These are phyloP conservation scores for Phytophthora citrophthora DNA, from an alignment of 352 stramenopile species.

Conservation along the genomic window DNA sequence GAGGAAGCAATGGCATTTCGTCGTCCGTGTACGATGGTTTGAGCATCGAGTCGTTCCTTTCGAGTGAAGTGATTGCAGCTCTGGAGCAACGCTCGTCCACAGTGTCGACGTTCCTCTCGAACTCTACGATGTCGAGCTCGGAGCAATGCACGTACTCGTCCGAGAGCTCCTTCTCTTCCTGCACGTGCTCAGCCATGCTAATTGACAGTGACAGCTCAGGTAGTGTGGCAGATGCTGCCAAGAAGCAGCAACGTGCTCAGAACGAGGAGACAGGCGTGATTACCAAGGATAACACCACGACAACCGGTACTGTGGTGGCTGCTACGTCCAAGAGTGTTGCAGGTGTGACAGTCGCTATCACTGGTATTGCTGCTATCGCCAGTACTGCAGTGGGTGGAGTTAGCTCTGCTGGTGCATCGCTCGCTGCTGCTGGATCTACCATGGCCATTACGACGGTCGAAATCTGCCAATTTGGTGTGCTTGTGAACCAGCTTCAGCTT, in stretches of 20 bases:
- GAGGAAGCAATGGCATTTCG: slow-evolving; percentile 60
- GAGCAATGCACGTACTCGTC: slow-evolving; percentile 70
- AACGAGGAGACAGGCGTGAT: slow-evolving; percentile 62
- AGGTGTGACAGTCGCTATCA: slow-evolving; percentile 73
- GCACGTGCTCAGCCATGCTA: slow-evolving; percentile 67
- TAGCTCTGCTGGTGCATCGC: slow-evolving; percentile 49
- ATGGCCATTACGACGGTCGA: slow-evolving; percentile 80
- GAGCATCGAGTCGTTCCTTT: slow-evolving; percentile 63
- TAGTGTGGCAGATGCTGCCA: slow-evolving; percentile 54
- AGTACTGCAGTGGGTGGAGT: slow-evolving; percentile 56
- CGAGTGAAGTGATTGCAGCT: slow-evolving; percentile 50
- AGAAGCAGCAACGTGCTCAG: slow-evolving; percentile 61
- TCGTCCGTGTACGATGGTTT: slow-evolving; percentile 69
- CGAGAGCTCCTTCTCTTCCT: slow-evolving; percentile 71
- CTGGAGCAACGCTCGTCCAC: slow-evolving; percentile 45
- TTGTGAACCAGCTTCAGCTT: slow-evolving; percentile 80
- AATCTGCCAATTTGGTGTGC: slow-evolving; percentile 81
- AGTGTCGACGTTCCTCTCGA: slow-evolving; percentile 55
- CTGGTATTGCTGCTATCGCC: slow-evolving; percentile 72
- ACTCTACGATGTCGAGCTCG: slow-evolving; percentile 63
- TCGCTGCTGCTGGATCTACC: slow-evolving; percentile 60
- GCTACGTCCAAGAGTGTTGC: slow-evolving; percentile 74
- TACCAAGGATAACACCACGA: slow-evolving; percentile 67
- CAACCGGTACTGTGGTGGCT: slow-evolving; percentile 60
- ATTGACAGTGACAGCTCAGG: slow-evolving; percentile 44